Evolutionary conservation across 768 basidiomycete genomes (phyloP).

Genomic region (Pleurotus tuber-regium): DNA sequence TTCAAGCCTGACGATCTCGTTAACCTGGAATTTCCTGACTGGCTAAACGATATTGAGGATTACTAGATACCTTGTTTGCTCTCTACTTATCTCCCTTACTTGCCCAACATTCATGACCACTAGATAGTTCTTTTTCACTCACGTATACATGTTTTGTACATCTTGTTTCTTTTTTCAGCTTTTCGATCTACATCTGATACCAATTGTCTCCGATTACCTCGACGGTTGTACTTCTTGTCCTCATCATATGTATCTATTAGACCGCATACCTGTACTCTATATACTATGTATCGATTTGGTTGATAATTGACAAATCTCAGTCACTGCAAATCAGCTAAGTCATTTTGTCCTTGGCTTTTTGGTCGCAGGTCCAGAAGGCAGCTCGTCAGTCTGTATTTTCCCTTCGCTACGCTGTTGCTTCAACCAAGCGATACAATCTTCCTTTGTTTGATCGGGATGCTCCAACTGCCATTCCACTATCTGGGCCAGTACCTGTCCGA

Average conservation of each 20-base stretch:
- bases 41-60: no score
- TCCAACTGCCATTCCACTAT: conserved; percentile 87
- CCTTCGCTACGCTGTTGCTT: conserved; percentile 47
- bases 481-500: conserved; percentile 56
- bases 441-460: conserved; percentile 63
- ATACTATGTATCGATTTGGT: neutral
- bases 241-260: conserved; percentile 12
- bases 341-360: conserved; percentile 40
- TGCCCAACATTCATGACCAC: no score
- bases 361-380: conserved; percentile 27
- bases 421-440: conserved; percentile 72
- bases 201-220: neutral
- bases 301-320: neutral
- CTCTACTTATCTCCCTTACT: no score
- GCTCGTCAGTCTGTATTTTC: conserved; percentile 31
- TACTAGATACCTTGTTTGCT: no score
- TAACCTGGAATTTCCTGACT: no score
- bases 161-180: no score
- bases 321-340: conserved; percentile 1
- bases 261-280: neutral
- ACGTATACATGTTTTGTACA: neutral
- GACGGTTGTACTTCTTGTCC: conserved; percentile 1
- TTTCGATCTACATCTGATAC: no score
- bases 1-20: neutral
- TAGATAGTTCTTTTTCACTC: no score